A percentile compares a stretch with the other conserved stretches of the same genome.
phyloP scores from a whole-genome alignment of 2,329 filamentous ascomycete species.

The Aspergillus novoparasiticus region DNA sequence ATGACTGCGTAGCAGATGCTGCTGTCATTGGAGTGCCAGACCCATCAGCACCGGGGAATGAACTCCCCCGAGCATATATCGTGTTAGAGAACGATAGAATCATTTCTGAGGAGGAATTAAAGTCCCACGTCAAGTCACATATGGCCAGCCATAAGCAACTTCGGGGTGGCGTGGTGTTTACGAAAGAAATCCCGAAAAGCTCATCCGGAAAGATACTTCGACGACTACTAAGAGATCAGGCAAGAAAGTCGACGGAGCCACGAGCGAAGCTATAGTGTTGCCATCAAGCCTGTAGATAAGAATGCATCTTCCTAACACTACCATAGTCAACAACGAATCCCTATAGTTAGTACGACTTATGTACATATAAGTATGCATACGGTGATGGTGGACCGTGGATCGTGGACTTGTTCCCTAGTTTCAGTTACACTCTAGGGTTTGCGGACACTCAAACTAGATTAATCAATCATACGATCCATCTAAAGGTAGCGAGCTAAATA shows the following conservation, averaged over 20 bases:
- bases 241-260: slow-evolving; percentile 1
- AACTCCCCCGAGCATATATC: slow-evolving; percentile 19
- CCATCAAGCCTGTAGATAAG: background rate
- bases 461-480: too few species aligned
- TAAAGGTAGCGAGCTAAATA: too few species aligned
- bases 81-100: slow-evolving; percentile 8
- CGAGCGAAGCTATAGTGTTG: slow-evolving; percentile 15
- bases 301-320: background rate
- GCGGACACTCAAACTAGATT: too few species aligned
- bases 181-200: slow-evolving; percentile 19
- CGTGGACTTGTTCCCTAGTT: too few species aligned
- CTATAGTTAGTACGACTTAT: background rate
- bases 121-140: slow-evolving; percentile 15
- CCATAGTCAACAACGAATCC: background rate
- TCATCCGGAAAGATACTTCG: slow-evolving; percentile 20
- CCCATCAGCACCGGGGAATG: slow-evolving; percentile 17
- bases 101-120: slow-evolving; percentile 13
- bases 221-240: slow-evolving; percentile 14
- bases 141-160: slow-evolving; percentile 18
- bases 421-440: too few species aligned
- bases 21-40: slow-evolving; percentile 18
- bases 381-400: too few species aligned
- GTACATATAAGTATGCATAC: too few species aligned
- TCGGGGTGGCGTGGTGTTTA: slow-evolving; percentile 17
- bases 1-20: slow-evolving; percentile 16